These are phyloP conservation scores for Didymella keratinophila DNA, from an alignment of 2,329 filamentous ascomycete species.

Conservation along the genomic window DNA sequence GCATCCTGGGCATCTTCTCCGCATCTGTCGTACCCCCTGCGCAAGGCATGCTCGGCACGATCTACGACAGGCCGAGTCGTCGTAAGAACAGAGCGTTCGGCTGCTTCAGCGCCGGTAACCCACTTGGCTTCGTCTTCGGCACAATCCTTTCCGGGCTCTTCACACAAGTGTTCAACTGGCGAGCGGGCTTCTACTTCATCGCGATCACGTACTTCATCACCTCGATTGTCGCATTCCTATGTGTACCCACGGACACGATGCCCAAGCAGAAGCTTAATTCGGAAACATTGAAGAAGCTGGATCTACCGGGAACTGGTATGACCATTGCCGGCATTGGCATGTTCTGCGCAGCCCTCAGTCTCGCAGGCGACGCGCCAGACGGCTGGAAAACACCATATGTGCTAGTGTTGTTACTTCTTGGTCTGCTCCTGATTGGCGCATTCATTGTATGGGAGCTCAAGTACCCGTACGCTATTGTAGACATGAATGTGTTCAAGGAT, in stretches of 20 bases:
- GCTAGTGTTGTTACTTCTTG: slow-evolving; percentile 68
- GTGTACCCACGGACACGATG: slow-evolving; percentile 65
- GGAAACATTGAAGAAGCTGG: slow-evolving; percentile 65
- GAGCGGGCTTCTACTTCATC: slow-evolving; percentile 68
- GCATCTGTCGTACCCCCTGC: slow-evolving; percentile 71
- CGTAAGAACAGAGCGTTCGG: slow-evolving; percentile 72
- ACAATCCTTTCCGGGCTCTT: slow-evolving; percentile 70
- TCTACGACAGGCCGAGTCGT: slow-evolving; percentile 67
- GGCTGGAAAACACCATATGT: slow-evolving; percentile 71
- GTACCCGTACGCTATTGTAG: slow-evolving; percentile 55
- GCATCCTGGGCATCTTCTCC: slow-evolving; percentile 64
- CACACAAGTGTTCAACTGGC: slow-evolving; percentile 68
- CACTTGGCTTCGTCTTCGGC: slow-evolving; percentile 64
- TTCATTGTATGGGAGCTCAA: slow-evolving; percentile 71
- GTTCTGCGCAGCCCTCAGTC: slow-evolving; percentile 66
- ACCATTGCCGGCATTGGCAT: slow-evolving; percentile 71
- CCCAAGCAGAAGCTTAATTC: slow-evolving; percentile 55
- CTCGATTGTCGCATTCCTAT: slow-evolving; percentile 65
- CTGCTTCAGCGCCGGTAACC: slow-evolving; percentile 67
- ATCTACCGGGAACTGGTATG: slow-evolving; percentile 66
- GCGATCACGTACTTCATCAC: slow-evolving; percentile 70
- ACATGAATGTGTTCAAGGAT: slow-evolving; percentile 68
- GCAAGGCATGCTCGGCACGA: slow-evolving; percentile 68
- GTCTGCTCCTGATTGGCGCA: slow-evolving; percentile 61
- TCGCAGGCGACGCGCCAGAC: slow-evolving; percentile 63